Conservation (phyloP, 352 stramenopile genomes). For the Phytophthora multivora region DNA sequence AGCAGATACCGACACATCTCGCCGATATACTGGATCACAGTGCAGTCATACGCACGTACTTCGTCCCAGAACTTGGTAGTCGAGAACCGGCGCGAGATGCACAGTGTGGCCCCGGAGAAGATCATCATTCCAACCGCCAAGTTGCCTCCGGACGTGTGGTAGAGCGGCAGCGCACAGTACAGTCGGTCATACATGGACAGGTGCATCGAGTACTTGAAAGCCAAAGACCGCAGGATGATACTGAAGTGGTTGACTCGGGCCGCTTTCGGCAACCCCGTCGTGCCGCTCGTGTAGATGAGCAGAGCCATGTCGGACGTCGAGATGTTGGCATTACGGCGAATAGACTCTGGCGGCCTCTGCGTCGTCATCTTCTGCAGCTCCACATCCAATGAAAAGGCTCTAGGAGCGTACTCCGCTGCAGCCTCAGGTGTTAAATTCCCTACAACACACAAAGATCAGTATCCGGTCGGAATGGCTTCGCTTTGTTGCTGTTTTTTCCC, state of each 20-base stretch:
- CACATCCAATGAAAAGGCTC: slow-evolving; percentile 52
- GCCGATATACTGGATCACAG: slow-evolving; percentile 91
- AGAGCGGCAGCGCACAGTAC: slow-evolving; percentile 85
- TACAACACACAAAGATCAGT: slow-evolving; percentile 10
- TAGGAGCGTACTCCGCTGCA: slow-evolving; percentile 25
- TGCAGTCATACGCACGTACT: slow-evolving; percentile 67
- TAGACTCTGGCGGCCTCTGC: slow-evolving; percentile 27
- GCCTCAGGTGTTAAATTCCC: slow-evolving; percentile 16
- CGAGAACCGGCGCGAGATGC: slow-evolving; percentile 81
- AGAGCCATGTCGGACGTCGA: slow-evolving; percentile 65
- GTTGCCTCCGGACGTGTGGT: slow-evolving; percentile 84
- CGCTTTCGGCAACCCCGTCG: slow-evolving; percentile 82
- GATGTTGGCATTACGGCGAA: slow-evolving; percentile 41
- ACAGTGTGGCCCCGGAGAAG: slow-evolving; percentile 71
- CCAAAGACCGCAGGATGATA: slow-evolving; percentile 64
- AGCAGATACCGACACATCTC: slow-evolving; percentile 91
- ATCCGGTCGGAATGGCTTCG: not conserved
- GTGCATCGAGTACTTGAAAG: slow-evolving; percentile 56
- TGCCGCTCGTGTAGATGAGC: slow-evolving; percentile 89
- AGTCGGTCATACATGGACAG: slow-evolving; percentile 65
- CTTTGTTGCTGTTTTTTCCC: not conserved
- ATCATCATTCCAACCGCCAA: slow-evolving; percentile 85
- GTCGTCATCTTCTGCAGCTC: slow-evolving; percentile 35
- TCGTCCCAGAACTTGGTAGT: slow-evolving; percentile 79
- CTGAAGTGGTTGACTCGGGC: slow-evolving; percentile 78